Percentiles rank a stretch among this genome's conserved stretches.
These are phyloP conservation scores for peach (Prunus persica) DNA, from an alignment of 306 rosid genomes.

Conservation along the genomic window DNA sequence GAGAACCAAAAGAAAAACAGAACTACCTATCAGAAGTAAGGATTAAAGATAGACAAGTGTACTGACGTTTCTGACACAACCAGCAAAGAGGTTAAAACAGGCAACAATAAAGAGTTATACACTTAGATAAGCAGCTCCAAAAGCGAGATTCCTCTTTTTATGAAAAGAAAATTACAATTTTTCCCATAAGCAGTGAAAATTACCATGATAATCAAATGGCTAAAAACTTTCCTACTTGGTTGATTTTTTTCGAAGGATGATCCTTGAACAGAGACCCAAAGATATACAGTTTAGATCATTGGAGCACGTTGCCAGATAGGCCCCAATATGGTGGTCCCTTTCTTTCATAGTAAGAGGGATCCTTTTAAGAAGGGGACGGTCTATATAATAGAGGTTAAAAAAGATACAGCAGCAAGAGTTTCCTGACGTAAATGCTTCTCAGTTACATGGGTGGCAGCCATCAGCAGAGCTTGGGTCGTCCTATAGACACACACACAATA, in stretches of 20 bases:
- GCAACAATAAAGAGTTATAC: background rate
- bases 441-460: conserved; percentile 65
- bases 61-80: background rate
- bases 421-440: conserved; percentile 90
- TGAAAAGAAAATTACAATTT: background rate
- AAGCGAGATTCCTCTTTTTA: too few relatives aligned
- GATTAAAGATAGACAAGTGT: background rate
- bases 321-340: background rate
- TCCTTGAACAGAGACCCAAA: background rate
- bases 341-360: background rate
- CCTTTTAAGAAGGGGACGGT: background rate
- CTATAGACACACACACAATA: conserved; percentile 38
- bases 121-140: background rate
- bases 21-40: background rate
- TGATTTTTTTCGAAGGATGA: background rate
- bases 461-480: conserved; percentile 84
- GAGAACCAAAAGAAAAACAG: background rate
- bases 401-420: conserved; percentile 97
- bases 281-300: background rate
- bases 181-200: background rate
- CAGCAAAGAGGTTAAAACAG: background rate
- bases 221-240: background rate
- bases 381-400: conserved; percentile 8
- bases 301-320: background rate
- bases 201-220: background rate